Conservation (phyloP, 108 stramenopile genomes). For the Asterionellopsis glacialis region DNA sequence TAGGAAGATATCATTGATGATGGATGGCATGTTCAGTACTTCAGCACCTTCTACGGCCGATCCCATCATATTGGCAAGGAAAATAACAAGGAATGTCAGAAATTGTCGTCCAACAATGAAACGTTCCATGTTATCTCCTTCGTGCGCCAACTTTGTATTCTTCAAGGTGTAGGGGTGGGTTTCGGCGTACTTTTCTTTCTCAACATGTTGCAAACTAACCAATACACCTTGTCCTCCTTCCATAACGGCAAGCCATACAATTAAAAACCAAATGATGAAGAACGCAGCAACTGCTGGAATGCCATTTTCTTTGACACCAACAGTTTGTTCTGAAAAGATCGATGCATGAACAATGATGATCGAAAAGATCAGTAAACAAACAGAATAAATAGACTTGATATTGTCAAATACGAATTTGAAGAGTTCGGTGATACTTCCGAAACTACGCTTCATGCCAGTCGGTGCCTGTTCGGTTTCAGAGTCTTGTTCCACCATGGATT, state of each 20-base stretch:
- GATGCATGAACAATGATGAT: no score
- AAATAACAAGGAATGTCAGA: constrained; percentile 25
- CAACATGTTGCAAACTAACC: constrained; percentile 28
- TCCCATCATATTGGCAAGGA: constrained; percentile 16
- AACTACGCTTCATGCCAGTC: no score
- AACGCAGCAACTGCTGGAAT: constrained; percentile 26
- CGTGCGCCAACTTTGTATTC: constrained; percentile 22
- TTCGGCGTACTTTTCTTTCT: constrained; percentile 20
- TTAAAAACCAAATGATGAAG: constrained; percentile 30
- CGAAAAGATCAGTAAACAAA: no score
- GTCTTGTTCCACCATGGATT: no score
- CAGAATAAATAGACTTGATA: no score
- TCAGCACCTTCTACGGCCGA: constrained; percentile 12
- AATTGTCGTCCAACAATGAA: constrained; percentile 43
- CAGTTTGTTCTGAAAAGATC: constrained; percentile 27
- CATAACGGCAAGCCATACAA: constrained; percentile 29
- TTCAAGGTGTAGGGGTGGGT: constrained; percentile 20
- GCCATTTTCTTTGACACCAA: neutral
- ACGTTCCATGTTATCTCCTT: constrained; percentile 32
- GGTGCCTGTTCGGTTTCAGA: no score
- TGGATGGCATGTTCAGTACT: constrained; percentile 10
- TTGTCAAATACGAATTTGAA: no score
- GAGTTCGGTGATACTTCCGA: no score
- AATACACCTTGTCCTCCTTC: constrained; percentile 35
- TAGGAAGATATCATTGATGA: constrained; percentile 14